Base-by-base conservation (phyloP, 2,329 filamentous ascomycete genomes). In the Rasamsonia emersonii region DNA sequence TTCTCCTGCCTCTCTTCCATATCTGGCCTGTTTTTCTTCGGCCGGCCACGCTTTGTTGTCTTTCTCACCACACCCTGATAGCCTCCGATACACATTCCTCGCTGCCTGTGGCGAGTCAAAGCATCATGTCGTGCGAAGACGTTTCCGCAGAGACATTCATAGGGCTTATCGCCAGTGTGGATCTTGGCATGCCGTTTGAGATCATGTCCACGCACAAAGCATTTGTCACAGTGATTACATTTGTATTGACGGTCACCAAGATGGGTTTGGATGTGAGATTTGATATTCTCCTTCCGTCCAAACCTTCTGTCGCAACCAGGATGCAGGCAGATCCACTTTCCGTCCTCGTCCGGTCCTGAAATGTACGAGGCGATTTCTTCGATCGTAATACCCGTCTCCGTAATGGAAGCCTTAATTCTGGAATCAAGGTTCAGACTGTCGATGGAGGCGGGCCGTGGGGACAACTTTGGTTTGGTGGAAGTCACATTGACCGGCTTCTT, bases 241-340 rank as follows among this genome's bases (percentile, higher is more conserved):
- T 85, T 81, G 64, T 86, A 98, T 56, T 95, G 91, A 28, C 91
- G 76, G 58, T 98, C 91, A 49, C 93, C 91, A 42, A 98, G 79
- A 61, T 98, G 91, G 3, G 91, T 98, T 62, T 98, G 91, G 9
- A 98, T 85, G 57, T 98, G 91, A 1, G 88, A 93, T 57, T 94
- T 93, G 67, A 96, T 95, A 62, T 98, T 96, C 59, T 98, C 91
- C 58, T 95, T 93, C 46, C 91, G 77, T n/a, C 88, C 89, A 54
- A 98, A 96, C 32, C 79, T 76, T 59, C 94, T 93, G 46, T 79
- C 75, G 59, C 91, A 98, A 17, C 78, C 79, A 6, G 85, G 67
- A 46, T 65, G 88, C n/a, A 75, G 61, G 53, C 83, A 91, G 5
- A 78, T 67, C 80, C 82, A 91, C 59, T 86, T 86, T 46, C 79